Conservation (phyloP, 148 eudicot genomes). For the Amaranthus hypochondriacus region DNA sequence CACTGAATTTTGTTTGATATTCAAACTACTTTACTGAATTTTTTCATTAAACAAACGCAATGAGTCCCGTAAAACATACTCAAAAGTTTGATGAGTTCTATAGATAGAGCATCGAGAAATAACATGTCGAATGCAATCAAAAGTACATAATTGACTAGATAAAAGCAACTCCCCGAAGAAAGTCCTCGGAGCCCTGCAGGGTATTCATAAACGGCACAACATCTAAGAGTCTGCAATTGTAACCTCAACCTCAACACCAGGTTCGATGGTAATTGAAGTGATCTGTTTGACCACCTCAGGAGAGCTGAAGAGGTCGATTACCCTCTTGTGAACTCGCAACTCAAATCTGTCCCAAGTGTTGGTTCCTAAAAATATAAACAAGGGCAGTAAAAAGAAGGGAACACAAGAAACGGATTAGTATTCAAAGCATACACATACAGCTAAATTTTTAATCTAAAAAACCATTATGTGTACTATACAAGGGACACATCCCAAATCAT, state of each 20-base stretch:
- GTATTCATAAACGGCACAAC: neutral
- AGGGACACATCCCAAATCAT: no score
- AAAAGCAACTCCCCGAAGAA: constrained; percentile 20
- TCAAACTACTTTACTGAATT: no score
- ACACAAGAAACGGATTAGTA: neutral
- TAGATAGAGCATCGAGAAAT: constrained; percentile 19
- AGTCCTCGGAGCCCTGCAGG: constrained; percentile 8
- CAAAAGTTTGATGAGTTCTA: constrained; percentile 5
- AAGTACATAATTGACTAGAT: constrained; percentile 16
- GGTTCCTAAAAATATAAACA: constrained; percentile 39
- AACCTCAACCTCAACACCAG: constrained; percentile 66
- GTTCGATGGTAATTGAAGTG: constrained; percentile 62
- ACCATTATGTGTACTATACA: no score
- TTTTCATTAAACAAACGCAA: no score
- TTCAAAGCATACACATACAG: neutral
- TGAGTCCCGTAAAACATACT: neutral
- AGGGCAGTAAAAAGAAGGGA: neutral
- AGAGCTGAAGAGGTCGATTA: constrained; percentile 76
- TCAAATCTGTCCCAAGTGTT: constrained; percentile 74
- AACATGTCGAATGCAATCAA: constrained; percentile 17
- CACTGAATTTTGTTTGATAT: no score
- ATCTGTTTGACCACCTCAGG: constrained; percentile 85
- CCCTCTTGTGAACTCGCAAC: constrained; percentile 79
- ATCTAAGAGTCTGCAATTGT: constrained; percentile 66
- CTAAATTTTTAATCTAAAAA: no score